A percentile compares a stretch with the other conserved stretches of the same genome.
phyloP scores from a whole-genome alignment of 495 filamentous ascomycete species.

The Penicillium atrosanguineum region DNA sequence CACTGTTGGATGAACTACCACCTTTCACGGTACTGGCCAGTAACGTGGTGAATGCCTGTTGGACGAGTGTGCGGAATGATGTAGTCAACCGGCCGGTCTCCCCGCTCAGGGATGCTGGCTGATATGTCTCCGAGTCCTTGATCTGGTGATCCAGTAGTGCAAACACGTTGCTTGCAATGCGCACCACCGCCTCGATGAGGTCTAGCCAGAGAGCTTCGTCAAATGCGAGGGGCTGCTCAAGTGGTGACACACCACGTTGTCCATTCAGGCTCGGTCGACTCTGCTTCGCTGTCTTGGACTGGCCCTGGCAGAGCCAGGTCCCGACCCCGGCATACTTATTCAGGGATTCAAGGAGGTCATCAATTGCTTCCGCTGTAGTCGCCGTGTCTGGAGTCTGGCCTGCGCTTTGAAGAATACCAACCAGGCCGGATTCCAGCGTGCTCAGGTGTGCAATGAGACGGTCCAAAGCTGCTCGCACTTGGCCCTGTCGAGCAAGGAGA shows the following conservation, averaged over 20 bases:
- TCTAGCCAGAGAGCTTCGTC: conserved; percentile 90
- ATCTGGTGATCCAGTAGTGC: conserved; percentile 28
- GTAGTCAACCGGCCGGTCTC: conserved; percentile 50
- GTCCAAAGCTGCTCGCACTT: conserved; percentile 78
- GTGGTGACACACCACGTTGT: conserved; percentile 31
- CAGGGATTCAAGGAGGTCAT: conserved; percentile 67
- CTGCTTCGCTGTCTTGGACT: conserved; percentile 63
- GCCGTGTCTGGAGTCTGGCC: conserved; percentile 53
- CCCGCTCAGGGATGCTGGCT: conserved; percentile 9
- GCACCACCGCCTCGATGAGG: conserved; percentile 79
- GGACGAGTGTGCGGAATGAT: conserved; percentile 73
- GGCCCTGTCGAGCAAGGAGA: conserved; percentile 85
- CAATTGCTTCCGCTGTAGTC: conserved; percentile 51
- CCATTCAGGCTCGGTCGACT: conserved; percentile 36
- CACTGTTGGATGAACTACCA: conserved; percentile 31
- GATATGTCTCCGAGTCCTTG: conserved; percentile 12
- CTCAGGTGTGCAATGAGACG: conserved; percentile 75
- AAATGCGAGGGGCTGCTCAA: conserved; percentile 62
- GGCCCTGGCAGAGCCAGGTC: conserved; percentile 92
- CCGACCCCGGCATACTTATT: conserved; percentile 89
- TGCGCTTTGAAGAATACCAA: conserved; percentile 62
- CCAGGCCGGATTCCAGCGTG: conserved; percentile 74
- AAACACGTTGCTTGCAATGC: conserved; percentile 66
- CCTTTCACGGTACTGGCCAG: conserved; percentile 61
- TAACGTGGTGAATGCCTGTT: conserved; percentile 86